A percentile compares a stretch with the other conserved stretches of the same genome.
Evolutionary conservation across 345 rosid species (phyloP).

Genomic region (Anacardium occidentale): DNA sequence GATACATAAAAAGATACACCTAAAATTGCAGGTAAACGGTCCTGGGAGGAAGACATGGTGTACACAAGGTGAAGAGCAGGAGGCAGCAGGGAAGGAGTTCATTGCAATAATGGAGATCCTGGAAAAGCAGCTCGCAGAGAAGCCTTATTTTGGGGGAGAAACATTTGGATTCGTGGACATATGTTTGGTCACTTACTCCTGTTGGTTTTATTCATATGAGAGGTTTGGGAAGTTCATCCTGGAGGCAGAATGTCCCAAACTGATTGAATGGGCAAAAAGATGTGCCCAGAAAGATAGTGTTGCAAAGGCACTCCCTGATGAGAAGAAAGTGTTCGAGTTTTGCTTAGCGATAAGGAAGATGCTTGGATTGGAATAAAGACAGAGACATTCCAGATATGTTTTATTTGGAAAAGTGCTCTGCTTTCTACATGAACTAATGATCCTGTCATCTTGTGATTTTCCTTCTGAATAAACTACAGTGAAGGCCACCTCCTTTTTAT

Average conservation of each 20-base stretch:
- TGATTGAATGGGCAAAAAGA: conserved; percentile 40
- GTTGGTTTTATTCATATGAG: conserved; percentile 33
- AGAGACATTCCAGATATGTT: not conserved
- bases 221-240: conserved; percentile 31
- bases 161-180: conserved; percentile 32
- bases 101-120: conserved; percentile 29
- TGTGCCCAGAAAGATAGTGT: conserved; percentile 37
- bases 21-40: conserved; percentile 22
- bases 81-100: conserved; percentile 27
- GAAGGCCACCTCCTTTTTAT: not conserved
- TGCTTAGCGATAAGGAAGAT: conserved; percentile 14
- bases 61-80: conserved; percentile 27
- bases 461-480: not conserved
- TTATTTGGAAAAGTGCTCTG: not conserved
- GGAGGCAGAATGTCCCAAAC: conserved; percentile 35
- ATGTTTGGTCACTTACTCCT: conserved; percentile 17
- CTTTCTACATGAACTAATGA: not conserved
- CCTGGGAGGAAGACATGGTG: conserved; percentile 8
- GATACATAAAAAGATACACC: no score
- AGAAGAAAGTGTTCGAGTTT: conserved; percentile 26
- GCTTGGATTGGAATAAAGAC: conserved; percentile 10
- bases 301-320: conserved; percentile 29
- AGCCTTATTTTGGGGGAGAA: conserved; percentile 15
- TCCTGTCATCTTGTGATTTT: not conserved
- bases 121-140: conserved; percentile 33